Evolutionary conservation across 2,329 filamentous ascomycete species (phyloP), one percentile per base, ranked within the genome.

Genomic region (Beauveria pseudobassiana): DNA sequence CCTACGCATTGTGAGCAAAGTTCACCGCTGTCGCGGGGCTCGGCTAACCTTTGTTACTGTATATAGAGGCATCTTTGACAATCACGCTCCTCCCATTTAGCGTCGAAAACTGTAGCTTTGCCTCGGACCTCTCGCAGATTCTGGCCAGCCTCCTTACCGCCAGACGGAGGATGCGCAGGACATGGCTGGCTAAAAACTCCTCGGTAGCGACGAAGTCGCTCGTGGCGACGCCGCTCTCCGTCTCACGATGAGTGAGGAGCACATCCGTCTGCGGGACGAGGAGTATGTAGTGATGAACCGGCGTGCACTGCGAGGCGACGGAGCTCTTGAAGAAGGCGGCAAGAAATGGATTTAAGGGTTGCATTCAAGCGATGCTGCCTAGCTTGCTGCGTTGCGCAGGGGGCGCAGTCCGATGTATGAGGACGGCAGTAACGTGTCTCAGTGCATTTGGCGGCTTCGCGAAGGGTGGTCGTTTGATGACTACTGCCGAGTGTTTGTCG

Each of bases 241-340:
- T 86, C 76, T 99, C 95, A 79, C 90, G 90, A 73, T 86, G 88
- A 71, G 89, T 90, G 71, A 96, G 84, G 71, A 99, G 87, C 67
- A 92, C 88, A 77, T 98, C 93, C 72, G 93, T 97, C 59, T 90
- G 89, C 52, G 95, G 95, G 43, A 98, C 93, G 57, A 99, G 88
- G 62, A 99, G 85, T 70, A 99, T 87, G 81, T 98, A 91, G 75
- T 96, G 91, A 76, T 95, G 89, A 66, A 92, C 84, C 61, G 95
- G 93, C 65, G 88, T 86, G 82, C 95, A 98, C 87, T 98, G 93
- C 71, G 89, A 82, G 69, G 90, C 89, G 73, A 97, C 84, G 75
- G 91, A 87, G 85, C 92, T 98, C 81, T 91, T 92, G 84, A 97
- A 97, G 87, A 99, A 98, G 83, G 93, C 92, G 82, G 90, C 88